Evolutionary conservation across 495 filamentous ascomycete genomes (phyloP).

Genomic region (Friedmanniomyces endolithicus): DNA sequence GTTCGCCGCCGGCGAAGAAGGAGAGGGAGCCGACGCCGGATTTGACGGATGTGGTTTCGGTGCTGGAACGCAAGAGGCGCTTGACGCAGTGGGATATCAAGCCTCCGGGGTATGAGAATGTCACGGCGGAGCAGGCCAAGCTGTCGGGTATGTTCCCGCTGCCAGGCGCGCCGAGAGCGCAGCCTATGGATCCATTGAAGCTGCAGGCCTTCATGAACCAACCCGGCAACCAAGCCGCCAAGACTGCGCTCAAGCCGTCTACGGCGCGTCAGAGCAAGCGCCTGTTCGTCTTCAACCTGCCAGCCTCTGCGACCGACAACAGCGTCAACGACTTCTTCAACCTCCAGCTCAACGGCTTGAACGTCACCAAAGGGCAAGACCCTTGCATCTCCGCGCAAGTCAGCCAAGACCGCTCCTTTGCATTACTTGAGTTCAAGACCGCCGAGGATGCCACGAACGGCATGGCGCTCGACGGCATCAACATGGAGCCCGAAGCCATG

Average conservation of each 20-base stretch:
- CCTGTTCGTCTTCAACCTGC: conserved; percentile 74
- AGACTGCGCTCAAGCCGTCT: conserved; percentile 70
- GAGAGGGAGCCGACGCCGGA: conserved; percentile 93
- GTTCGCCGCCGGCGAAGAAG: conserved; percentile 60
- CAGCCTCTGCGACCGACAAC: conserved; percentile 55
- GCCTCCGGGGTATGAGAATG: conserved; percentile 94
- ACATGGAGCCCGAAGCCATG: conserved; percentile 57
- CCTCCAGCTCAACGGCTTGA: conserved; percentile 83
- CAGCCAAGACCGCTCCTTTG: conserved; percentile 63
- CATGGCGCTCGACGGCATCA: conserved; percentile 76
- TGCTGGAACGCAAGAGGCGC: conserved; percentile 73
- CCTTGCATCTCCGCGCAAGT: conserved; percentile 79
- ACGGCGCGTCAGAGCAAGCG: conserved; percentile 90
- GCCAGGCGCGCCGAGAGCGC: conserved; percentile 85
- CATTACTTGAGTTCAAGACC: conserved; percentile 82
- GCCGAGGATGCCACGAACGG: conserved; percentile 81
- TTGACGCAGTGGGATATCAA: conserved; percentile 99
- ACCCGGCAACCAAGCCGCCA: conserved; percentile 60
- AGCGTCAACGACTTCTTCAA: conserved; percentile 79
- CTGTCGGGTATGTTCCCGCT: conserved; percentile 98
- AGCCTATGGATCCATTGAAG: conserved; percentile 90
- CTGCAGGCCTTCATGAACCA: conserved; percentile 94
- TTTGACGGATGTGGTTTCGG: conserved; percentile 66
- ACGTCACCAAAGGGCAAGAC: conserved; percentile 71
- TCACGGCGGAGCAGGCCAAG: conserved; percentile 97